Conservation (phyloP, 345 rosid genomes). For the Pistacia vera region DNA sequence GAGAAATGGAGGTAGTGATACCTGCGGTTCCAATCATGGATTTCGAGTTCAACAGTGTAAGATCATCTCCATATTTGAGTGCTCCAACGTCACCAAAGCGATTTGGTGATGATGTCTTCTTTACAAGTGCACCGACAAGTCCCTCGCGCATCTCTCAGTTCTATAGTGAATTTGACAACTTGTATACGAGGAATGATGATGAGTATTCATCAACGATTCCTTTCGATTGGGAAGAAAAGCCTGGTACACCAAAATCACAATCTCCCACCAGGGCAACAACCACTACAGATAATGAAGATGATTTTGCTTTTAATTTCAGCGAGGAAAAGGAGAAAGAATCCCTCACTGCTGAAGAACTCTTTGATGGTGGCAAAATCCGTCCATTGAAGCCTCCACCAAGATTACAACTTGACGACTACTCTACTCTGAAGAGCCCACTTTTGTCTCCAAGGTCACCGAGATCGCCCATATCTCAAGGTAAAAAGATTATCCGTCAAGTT, state of each 20-base stretch:
- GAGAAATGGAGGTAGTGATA: conserved; percentile 49
- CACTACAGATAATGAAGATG: conserved; percentile 20
- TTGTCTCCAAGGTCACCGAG: conserved; percentile 39
- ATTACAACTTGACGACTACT: conserved; percentile 32
- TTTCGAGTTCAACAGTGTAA: conserved; percentile 52
- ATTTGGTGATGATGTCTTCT: conserved; percentile 47
- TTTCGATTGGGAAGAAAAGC: conserved; percentile 64
- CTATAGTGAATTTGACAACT: conserved; percentile 47
- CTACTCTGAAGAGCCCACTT: conserved; percentile 29
- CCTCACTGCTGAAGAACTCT: conserved; percentile 69
- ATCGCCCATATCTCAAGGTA: conserved; percentile 55
- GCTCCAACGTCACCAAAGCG: conserved; percentile 74
- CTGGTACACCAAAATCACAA: conserved; percentile 59
- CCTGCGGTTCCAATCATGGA: conserved; percentile 44
- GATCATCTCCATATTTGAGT: conserved; percentile 42
- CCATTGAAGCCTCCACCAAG: conserved; percentile 72
- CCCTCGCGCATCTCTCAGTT: conserved; percentile 64
- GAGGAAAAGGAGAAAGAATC: conserved; percentile 38
- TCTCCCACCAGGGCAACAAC: neutral
- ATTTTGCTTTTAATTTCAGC: conserved; percentile 58
- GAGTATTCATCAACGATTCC: conserved; percentile 40
- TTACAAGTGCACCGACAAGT: conserved; percentile 73
- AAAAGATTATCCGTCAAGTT: conserved; percentile 47
- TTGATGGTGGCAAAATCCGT: conserved; percentile 71
- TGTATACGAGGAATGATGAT: conserved; percentile 12